Evolutionary conservation across 2,329 filamentous ascomycete genomes (phyloP), one percentile per base, ranked within the genome.

Genomic region (Talaromyces sp.): DNA sequence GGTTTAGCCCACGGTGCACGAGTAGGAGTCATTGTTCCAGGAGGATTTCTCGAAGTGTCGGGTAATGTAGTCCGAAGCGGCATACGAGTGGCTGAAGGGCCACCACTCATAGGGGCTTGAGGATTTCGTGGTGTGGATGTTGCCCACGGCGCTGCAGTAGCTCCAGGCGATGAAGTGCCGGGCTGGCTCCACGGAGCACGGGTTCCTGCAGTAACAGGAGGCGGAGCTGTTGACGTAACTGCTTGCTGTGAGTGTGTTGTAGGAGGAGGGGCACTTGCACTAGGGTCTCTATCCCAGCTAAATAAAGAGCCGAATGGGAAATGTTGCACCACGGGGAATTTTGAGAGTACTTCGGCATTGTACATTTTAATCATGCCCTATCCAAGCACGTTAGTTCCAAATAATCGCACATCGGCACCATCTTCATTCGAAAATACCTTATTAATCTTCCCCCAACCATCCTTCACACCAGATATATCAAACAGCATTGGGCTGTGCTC

Each of bases 331-430:
- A 99, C 95, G 2, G 95, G 95, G 74, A 97, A 97, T 77, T 99
- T 99, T 45, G 91, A 92, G 15, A 99, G 83, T 2, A 99, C 95
- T 80, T 99, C 95, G 19, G 92, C 95, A 70, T 96, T 93, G 81
- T 94, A 99, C 95, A 99, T 99, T 79, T 98, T 99, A 73, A 99
- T 88, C 95, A 99, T 98, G 61, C 95, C 95, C 89, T 90, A 27
- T 2, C 45, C 5, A 6, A 3, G 17, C 3, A 65, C 38, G 22
- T 59, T 31, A 56, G 53, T 19, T n/a, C n/a, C 3, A 29, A 10
- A 3, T 19, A 5, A 19, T 19, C 6, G 17, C 15, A 34, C 17
- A 17, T n/a, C 6, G 15, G 6, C 8, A 31, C 1, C 8, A n/a
- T n/a, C 13, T 5, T 38, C n/a, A 25, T 25, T 27, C 5, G 4